Percentiles rank a stretch among this genome's conserved stretches.
Conservation (phyloP, 2,329 filamentous ascomycete species). For the Alternaria triticina region DNA sequence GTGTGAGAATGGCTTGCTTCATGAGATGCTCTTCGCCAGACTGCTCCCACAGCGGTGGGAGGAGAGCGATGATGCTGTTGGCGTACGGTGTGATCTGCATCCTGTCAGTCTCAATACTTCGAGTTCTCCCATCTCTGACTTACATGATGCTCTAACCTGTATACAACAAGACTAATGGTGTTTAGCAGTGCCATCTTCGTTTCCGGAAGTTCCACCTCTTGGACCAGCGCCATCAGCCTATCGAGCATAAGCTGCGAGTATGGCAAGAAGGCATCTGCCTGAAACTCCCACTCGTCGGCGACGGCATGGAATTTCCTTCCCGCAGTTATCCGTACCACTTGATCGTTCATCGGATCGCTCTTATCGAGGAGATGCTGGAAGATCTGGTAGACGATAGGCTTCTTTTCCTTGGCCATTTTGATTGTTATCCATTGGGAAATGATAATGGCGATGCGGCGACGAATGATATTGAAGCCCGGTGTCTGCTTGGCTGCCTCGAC, state of each 20-base stretch:
- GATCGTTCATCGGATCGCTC: constrained; percentile 80
- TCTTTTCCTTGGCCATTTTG: constrained; percentile 71
- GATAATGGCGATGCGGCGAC: constrained; percentile 85
- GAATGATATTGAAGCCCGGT: constrained; percentile 77
- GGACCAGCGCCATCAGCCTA: constrained; percentile 76
- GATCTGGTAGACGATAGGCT: constrained; percentile 82
- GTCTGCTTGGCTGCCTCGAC: constrained; percentile 75
- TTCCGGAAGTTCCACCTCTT: constrained; percentile 80
- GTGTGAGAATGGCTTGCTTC: constrained; percentile 89
- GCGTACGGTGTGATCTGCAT: constrained; percentile 67
- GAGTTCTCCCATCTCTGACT: constrained; percentile 11
- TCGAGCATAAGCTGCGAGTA: constrained; percentile 76
- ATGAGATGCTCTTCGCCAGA: constrained; percentile 88
- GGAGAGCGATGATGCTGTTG: constrained; percentile 78
- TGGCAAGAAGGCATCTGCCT: constrained; percentile 73
- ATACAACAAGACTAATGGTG: constrained; percentile 81
- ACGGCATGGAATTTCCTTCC: constrained; percentile 82
- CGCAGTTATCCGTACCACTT: constrained; percentile 90
- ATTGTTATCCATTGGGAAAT: constrained; percentile 89
- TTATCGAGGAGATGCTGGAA: constrained; percentile 85
- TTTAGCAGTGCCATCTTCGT: constrained; percentile 90
- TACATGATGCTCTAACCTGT: constrained; percentile 78
- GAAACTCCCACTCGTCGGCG: constrained; percentile 85
- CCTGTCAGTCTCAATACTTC: constrained; percentile 7
- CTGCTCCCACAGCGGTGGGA: constrained; percentile 84